Conservation (phyloP, 208 protist species). For the Acanthamoeba royreba region DNA sequence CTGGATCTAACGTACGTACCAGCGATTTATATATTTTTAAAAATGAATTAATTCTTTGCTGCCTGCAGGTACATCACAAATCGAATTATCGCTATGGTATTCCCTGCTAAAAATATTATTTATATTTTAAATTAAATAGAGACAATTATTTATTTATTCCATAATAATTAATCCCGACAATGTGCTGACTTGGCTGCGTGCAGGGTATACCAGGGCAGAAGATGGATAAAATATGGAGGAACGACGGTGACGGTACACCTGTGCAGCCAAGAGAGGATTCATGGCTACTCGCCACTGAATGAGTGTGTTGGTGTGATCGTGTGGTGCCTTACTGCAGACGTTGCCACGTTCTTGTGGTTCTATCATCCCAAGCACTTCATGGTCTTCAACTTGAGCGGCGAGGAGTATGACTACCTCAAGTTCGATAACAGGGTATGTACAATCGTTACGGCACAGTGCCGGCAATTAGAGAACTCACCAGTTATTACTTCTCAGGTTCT, state of each 20-base stretch:
- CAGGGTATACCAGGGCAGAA: background rate
- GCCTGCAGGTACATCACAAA: too few relatives aligned
- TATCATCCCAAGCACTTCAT: conserved; percentile 3
- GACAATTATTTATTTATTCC: background rate
- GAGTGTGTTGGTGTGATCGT: too few relatives aligned
- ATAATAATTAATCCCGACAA: too few relatives aligned
- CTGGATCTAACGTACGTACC: background rate
- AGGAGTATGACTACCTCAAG: conserved; percentile 42
- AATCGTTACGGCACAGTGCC: too few relatives aligned
- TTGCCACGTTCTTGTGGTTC: conserved; percentile 14
- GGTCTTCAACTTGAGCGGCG: conserved; percentile 50
- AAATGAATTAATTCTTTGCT: too few relatives aligned
- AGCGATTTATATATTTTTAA: too few relatives aligned
- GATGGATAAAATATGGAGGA: conserved; percentile 32
- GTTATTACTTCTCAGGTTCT: background rate
- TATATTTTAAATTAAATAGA: background rate
- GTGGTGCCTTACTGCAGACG: background rate
- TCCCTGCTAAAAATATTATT: background rate
- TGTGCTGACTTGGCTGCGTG: too few relatives aligned
- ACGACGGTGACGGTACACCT: background rate
- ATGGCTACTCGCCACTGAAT: background rate
- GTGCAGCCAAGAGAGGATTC: background rate
- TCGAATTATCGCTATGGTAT: conserved; percentile 57
- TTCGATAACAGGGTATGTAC: background rate
- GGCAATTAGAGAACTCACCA: too few relatives aligned